These are phyloP conservation scores for Sporisorium reilianum DNA, from an alignment of 1,284 basidiomycete genomes.

Conservation along the genomic window DNA sequence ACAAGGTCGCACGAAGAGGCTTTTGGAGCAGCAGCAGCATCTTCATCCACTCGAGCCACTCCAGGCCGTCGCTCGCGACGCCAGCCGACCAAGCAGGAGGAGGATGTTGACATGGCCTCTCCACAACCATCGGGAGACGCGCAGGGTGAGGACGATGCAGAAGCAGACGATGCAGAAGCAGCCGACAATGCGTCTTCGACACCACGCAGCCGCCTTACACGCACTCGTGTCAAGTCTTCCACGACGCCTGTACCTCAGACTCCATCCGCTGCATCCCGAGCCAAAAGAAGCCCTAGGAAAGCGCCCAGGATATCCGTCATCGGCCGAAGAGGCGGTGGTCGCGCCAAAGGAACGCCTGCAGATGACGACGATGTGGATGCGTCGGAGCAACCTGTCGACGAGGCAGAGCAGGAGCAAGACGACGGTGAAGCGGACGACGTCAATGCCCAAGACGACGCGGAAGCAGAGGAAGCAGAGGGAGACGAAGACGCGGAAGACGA, in stretches of 20 bases:
- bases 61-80: conserved; percentile 43
- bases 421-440: conserved; percentile 12
- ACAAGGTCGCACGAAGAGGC: conserved; percentile 36
- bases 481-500: conserved; percentile 25
- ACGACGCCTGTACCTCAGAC: conserved; percentile 34
- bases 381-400: conserved; percentile 8
- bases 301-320: conserved; percentile 23
- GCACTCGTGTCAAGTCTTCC: conserved; percentile 30
- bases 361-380: conserved; percentile 27
- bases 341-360: conserved; percentile 14
- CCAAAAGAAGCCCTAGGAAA: conserved; percentile 29
- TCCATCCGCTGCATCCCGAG: conserved; percentile 13
- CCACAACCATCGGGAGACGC: conserved; percentile 17
- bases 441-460: conserved; percentile 13
- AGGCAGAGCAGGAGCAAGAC: conserved; percentile 21
- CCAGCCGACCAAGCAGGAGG: conserved; percentile 31
- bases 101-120: conserved; percentile 23
- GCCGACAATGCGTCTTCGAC: conserved; percentile 13
- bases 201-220: conserved; percentile 28
- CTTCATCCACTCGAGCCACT: conserved; percentile 18
- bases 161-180: conserved; percentile 12
- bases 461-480: conserved; percentile 13
- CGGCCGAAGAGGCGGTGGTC: conserved; percentile 13
- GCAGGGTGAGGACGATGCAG: conserved; percentile 7
- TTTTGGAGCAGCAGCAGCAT: conserved; percentile 16